Conservation (phyloP, 768 basidiomycete species). For the Gyrodon lividus region DNA sequence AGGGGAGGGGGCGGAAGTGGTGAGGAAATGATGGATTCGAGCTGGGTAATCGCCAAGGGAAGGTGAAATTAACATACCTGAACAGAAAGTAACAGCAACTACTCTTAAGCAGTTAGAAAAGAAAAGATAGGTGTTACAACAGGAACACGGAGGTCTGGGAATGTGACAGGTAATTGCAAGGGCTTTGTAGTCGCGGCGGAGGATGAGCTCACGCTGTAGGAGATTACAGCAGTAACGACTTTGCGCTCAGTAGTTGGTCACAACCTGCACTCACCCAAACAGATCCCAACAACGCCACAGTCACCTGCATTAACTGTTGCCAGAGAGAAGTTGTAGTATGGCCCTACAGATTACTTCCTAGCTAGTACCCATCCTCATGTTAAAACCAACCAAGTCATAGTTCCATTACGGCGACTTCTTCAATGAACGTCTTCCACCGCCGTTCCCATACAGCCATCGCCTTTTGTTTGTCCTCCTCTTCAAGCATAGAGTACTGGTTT, state of each 20-base stretch:
- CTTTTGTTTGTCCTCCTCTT: conserved; percentile 40
- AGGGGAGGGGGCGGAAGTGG: conserved; percentile 51
- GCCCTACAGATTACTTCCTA: no score
- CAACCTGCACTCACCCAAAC: not conserved
- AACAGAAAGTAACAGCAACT: not conserved
- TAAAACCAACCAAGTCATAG: conserved; percentile 19
- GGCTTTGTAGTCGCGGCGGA: not conserved
- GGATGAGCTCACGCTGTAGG: not conserved
- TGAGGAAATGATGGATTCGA: conserved; percentile 57
- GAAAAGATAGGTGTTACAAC: not conserved
- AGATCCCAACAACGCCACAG: conserved; percentile 3
- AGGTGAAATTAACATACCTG: conserved; percentile 37
- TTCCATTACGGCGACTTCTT: conserved; percentile 27
- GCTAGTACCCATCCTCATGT: no score
- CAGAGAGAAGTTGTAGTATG: no score
- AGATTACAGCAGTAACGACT: not conserved
- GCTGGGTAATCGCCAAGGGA: conserved; percentile 44
- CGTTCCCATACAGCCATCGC: conserved; percentile 45
- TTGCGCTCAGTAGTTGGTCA: not conserved
- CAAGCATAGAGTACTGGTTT: conserved; percentile 50
- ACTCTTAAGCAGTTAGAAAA: not conserved
- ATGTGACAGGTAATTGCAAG: no score
- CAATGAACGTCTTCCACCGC: conserved; percentile 46
- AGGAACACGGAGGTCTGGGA: not conserved
- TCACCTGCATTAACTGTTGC: not conserved